phyloP scores from a whole-genome alignment of 257 asterid genomes.

The Lycium ferocissimum region DNA sequence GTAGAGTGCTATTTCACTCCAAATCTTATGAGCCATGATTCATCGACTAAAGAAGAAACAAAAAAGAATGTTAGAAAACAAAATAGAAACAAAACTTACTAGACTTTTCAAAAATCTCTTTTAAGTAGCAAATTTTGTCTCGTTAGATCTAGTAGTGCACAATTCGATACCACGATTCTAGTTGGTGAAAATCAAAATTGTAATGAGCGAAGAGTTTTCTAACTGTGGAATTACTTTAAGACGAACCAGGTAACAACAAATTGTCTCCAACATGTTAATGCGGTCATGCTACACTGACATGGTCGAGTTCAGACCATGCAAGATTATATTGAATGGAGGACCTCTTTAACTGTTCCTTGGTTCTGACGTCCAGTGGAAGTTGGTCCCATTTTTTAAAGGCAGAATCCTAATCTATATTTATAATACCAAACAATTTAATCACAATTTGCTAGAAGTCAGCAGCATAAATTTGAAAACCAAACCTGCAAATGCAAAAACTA shows the following conservation, averaged over 20 bases:
- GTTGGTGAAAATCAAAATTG: conserved; percentile 11
- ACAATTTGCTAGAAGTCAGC: background rate
- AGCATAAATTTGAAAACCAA: conserved; percentile 11
- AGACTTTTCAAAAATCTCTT: background rate
- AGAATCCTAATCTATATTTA: background rate
- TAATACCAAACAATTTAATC: conserved; percentile 18
- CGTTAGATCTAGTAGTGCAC: background rate
- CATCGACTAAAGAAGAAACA: conserved; percentile 11
- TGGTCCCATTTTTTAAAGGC: background rate
- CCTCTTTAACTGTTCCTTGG: conserved; percentile 11
- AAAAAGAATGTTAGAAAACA: background rate
- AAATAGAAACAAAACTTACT: background rate
- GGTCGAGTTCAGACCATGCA: background rate
- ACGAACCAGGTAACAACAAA: background rate
- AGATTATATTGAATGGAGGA: conserved; percentile 21
- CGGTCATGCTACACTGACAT: background rate
- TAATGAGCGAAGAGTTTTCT: conserved; percentile 16
- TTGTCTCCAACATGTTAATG: conserved; percentile 25
- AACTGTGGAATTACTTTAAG: conserved; percentile 24
- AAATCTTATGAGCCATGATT: conserved; percentile 8
- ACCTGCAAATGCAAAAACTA: conserved; percentile 3
- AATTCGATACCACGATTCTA: background rate
- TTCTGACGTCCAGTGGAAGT: conserved; percentile 22
- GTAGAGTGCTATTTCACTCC: conserved; percentile 7
- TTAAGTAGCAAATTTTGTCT: background rate